phyloP scores from a whole-genome alignment of 371 early-diverging fungal genomes.

The Rhizomucor pusillus region DNA sequence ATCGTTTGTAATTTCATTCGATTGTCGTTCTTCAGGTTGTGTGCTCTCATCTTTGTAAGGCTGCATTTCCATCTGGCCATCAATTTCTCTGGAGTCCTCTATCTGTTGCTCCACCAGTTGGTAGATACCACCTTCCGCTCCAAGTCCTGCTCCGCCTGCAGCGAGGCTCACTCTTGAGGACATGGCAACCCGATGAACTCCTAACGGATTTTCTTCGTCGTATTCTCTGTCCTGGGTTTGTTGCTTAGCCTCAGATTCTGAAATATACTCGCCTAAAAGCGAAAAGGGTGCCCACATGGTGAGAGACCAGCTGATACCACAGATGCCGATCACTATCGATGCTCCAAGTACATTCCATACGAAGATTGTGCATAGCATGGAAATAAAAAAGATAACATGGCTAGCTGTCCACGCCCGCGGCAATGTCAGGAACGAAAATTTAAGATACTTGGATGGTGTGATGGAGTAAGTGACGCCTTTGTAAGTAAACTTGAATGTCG shows the following conservation, averaged over 20 bases:
- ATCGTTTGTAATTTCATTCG: background rate
- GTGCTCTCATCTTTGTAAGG: constrained; percentile 1
- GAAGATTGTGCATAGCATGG: constrained; percentile 67
- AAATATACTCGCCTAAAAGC: constrained; percentile 82
- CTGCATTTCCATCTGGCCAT: constrained; percentile 14
- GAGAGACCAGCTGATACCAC: constrained; percentile 87
- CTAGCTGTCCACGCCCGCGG: constrained; percentile 71
- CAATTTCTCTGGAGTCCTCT: constrained; percentile 16
- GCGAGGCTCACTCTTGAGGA: constrained; percentile 27
- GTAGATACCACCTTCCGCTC: constrained; percentile 37
- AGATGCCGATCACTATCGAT: constrained; percentile 63
- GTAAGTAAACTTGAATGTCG: constrained; percentile 3
- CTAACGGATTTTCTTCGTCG: constrained; percentile 1
- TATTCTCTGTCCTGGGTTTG: background rate
- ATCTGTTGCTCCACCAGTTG: constrained; percentile 28
- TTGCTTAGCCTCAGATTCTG: constrained; percentile 30
- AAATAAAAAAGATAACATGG: constrained; percentile 62
- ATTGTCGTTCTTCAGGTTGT: background rate
- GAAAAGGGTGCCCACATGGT: constrained; percentile 94
- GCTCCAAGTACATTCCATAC: constrained; percentile 50
- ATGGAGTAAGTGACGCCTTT: constrained; percentile 12
- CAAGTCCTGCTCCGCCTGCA: constrained; percentile 26
- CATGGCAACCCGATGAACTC: constrained; percentile 15
- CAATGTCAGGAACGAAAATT: constrained; percentile 42
- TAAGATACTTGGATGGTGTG: constrained; percentile 16